Evolutionary conservation across 2,329 filamentous ascomycete species (phyloP), one percentile per base, ranked within the genome.

Genomic region (Penicillium sp.): DNA sequence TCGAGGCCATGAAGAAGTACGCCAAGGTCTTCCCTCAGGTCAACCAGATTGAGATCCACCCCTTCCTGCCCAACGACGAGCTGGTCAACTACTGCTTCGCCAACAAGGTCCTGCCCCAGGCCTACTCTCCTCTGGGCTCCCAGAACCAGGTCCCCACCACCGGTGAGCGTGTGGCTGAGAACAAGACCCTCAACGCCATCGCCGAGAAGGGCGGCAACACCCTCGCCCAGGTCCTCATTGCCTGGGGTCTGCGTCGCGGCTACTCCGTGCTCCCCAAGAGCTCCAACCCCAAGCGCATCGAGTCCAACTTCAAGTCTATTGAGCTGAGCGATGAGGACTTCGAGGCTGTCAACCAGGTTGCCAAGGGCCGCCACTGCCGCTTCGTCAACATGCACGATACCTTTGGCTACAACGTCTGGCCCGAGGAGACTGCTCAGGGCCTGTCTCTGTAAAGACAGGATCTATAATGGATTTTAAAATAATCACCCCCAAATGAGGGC

Each of bases 351-450:
- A 82, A 88, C 73, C 67, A 78, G 57, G 86, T 90, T 7, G 86
- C 87, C 1, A 79, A 83, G 69, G 84, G 85, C 34, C 80, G 87
- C 48, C 85, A 89, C 71, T 83, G 82, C 24, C 83, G 88, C 36
- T 91, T 91, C 67, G 88, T 91, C 55, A 90, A 91, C 77, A 91
- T 91, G 88, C 91, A 89, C 80, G 87, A 90, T 61, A 89, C 86
- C 1, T 91, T 91, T 71, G 88, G 88, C 6, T 89, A 88, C 69
- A 80, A 91, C 64, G 82, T 90, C 47, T 87, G 85, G 85, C 80
- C 85, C 0, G 82, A 86, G 66, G 84, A 86, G 76, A 67, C 67
- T 31, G 68, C 69, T 43, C 61, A 67, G 56, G 62, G 72, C 57
- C 32, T 73, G 27, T 70, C 69, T 49, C 67, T 63, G 55, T 70